Base-by-base conservation (phyloP, 148 eudicot genomes). In the Rhododendron henanense region DNA sequence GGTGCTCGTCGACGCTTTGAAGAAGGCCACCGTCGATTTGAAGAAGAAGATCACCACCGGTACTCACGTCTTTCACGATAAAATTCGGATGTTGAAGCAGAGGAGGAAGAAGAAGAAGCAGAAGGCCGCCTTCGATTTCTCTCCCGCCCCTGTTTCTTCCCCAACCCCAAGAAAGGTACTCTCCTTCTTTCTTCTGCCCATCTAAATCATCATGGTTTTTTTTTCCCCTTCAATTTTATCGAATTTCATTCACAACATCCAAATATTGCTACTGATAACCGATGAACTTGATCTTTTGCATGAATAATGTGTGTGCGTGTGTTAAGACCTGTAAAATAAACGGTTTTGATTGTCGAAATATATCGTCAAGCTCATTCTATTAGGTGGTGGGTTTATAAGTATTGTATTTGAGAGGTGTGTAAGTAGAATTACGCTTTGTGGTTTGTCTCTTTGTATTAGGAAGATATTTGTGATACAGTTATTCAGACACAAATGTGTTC, bases 31-130 rank as follows among this genome's bases (percentile, higher is more conserved):
- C 11, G 81, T 47, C 0, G 84, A 39, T 4, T 23, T 88, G 77
- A 88, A 85, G 88, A 87, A 82, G 75, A 90, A 88, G 84, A 59
- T 90, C 10, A 16, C 77, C 9, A 63, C 69, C 35, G 76, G 76
- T 71, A 33, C 39, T 31, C 19, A 31, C 11, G 39, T 0, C 19
- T 71, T 71, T 33, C 39, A 14, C 8, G 15, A 35, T 35, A 71
- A 71, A 14, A 71, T 71, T 35, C 18, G 14, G 67, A 86, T 53
- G 45, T 74, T 83, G 81, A 87, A 85, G 59, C 85, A 35, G 69
- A 13, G 59, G 85, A 87, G 10, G 39, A 85, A 80, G 5, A 91
- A 77, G 86, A 83, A 88, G 76, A 91, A 87, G 79, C 90, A 53
- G 88, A 88, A 85, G 81, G 76, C 55, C 3, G 83, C 78, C 6